Conservation (phyloP, 2,329 filamentous ascomycete genomes). For the Dothiorella sarmentorum region DNA sequence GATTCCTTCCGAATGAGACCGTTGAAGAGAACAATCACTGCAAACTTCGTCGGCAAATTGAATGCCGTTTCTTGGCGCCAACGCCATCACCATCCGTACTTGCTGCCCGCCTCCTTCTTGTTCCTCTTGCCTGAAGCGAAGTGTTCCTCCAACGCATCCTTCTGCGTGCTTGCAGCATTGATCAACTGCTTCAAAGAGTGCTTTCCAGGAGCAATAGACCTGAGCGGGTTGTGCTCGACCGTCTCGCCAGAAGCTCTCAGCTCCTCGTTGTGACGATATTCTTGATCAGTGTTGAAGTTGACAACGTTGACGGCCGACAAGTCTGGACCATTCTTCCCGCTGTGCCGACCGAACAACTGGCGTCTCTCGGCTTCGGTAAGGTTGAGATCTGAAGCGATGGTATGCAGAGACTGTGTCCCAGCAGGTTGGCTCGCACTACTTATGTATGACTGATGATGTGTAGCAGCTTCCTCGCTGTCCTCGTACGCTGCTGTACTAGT, state of each 20-base stretch:
- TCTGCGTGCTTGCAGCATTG: constrained; percentile 75
- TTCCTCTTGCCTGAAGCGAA: constrained; percentile 79
- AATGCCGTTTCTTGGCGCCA: neutral
- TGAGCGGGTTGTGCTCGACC: constrained; percentile 74
- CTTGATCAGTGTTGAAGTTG: constrained; percentile 83
- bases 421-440: constrained; percentile 7
- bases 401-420: constrained; percentile 58
- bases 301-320: constrained; percentile 63
- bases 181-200: constrained; percentile 87
- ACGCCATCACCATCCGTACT: constrained; percentile 72
- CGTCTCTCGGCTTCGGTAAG: constrained; percentile 73
- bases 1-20: no score
- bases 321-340: constrained; percentile 41
- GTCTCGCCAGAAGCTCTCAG: constrained; percentile 67
- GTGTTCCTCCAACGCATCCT: constrained; percentile 85
- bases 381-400: constrained; percentile 73
- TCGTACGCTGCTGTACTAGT: neutral
- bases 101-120: constrained; percentile 73
- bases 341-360: constrained; percentile 76
- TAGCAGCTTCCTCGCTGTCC: neutral
- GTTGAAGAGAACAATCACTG: neutral
- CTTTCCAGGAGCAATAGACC: constrained; percentile 79
- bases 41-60: neutral
- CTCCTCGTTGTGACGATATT: constrained; percentile 82
- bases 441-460: neutral